Percentiles rank a stretch among this genome's conserved stretches.
phyloP scores from a whole-genome alignment of 768 basidiomycete genomes.

The Hydnum rufescens region DNA sequence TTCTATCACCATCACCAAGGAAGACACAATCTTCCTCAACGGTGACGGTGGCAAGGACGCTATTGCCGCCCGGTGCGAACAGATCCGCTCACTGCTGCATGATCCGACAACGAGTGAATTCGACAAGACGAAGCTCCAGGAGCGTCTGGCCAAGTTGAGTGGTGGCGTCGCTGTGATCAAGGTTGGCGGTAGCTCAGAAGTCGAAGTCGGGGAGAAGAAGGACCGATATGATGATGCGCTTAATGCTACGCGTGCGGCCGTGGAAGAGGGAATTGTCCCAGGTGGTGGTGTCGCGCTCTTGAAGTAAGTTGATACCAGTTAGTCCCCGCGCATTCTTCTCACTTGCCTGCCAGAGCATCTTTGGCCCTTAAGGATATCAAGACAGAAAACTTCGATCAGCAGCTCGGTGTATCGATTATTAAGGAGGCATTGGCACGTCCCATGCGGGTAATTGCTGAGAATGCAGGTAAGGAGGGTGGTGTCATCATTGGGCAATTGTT shows the following conservation, averaged over 20 bases:
- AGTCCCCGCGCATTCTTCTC: conserved; percentile 27
- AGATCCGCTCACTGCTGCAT: conserved; percentile 65
- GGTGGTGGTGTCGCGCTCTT: conserved; percentile 90
- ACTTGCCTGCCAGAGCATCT: conserved; percentile 14
- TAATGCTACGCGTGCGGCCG: conserved; percentile 94
- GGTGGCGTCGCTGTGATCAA: conserved; percentile 98
- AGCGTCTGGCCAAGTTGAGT: conserved; percentile 85
- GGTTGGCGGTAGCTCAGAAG: conserved; percentile 83
- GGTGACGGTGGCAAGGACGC: conserved; percentile 80
- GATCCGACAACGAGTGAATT: conserved; percentile 82
- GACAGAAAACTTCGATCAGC: conserved; percentile 89
- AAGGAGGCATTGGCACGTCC: conserved; percentile 69
- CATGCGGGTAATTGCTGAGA: conserved; percentile 71
- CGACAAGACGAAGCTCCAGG: conserved; percentile 88
- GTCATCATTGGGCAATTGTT: conserved; percentile 84
- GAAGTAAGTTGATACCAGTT: conserved; percentile 37
- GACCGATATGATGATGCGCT: conserved; percentile 94
- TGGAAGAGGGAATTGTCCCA: conserved; percentile 95
- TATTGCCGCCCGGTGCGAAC: conserved; percentile 87
- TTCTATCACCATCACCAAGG: conserved; percentile 87
- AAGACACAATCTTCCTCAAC: conserved; percentile 92
- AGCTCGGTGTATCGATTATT: conserved; percentile 87
- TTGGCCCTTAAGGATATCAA: conserved; percentile 44
- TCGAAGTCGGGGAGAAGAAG: conserved; percentile 99
- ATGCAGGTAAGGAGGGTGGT: conserved; percentile 84